Evolutionary conservation across 345 rosid species (phyloP), one percentile per base, ranked within the genome.

Genomic region (Anacardium occidentale): DNA sequence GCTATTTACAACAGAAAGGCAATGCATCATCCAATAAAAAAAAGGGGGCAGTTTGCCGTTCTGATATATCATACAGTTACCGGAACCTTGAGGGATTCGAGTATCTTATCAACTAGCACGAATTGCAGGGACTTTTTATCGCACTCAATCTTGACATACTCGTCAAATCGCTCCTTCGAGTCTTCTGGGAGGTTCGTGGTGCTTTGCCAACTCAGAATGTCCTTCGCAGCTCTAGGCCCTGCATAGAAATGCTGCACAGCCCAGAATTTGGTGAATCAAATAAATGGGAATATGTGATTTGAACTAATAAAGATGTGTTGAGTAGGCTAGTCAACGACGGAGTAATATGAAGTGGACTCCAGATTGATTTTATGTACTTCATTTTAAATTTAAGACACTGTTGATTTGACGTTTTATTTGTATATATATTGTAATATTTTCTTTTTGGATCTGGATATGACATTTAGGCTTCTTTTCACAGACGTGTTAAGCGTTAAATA

Each of bases 191-290:
- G 91, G 82, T 89, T 85, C 2, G 98, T 90, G 69, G 77, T 67
- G 51, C 85, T 65, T 45, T 74, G 73, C 97, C 99, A 92, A 56
- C 97, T 98, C 73, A 92, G 58, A n/a, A 84, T 80, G 32, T 88
- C 92, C 82, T 90, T 89, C 8, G 99, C 99, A 34, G 98, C 97
- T 83, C 97, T 84, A 69, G 99, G 99, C 77, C 92, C 92, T 14
- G 98, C 83, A 24, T 92, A 95, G 81, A 95, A 92, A 74, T 95
- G 99, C 96, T 95, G 95, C 82, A 81, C 40, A 25, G 40, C 29
- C 29, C n/a, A 40, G 52, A 13, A 63, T 7, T 1, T 6, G 20
- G 54, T 9, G 15, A 60, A 18, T 61, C 22, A 34, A 22, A 61
- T 34, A 6, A 42, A 17, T 13, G 7, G 42, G 42, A 37, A 37